Evolutionary conservation across 306 rosid species (phyloP).

Genomic region (Trifolium dubium): DNA sequence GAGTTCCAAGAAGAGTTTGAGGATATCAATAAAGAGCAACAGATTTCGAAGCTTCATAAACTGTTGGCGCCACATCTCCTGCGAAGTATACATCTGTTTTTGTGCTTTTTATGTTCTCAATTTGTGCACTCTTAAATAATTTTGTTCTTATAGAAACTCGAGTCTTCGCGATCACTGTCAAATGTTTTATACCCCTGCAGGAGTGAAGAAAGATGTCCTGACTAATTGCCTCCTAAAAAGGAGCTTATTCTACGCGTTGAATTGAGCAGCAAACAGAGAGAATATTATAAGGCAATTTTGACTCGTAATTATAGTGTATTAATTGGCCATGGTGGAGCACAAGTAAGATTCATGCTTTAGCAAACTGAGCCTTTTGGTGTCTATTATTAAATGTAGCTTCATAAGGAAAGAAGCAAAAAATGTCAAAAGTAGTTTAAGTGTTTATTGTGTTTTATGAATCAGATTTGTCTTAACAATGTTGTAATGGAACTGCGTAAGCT

Average conservation of each 20-base stretch:
- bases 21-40: slow-evolving; percentile 98
- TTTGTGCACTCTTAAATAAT: too few species aligned
- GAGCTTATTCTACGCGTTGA: slow-evolving; percentile 95
- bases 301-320: slow-evolving; percentile 93
- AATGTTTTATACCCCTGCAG: slow-evolving; percentile 55
- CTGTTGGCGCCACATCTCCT: slow-evolving; percentile 97
- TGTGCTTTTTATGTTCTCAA: too few species aligned
- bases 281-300: slow-evolving; percentile 94
- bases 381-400: slow-evolving; percentile 27
- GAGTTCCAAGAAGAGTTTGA: slow-evolving; percentile 97
- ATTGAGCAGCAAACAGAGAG: slow-evolving; percentile 85
- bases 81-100: slow-evolving; percentile 78
- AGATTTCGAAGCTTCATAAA: slow-evolving; percentile 88
- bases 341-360: slow-evolving; percentile 57
- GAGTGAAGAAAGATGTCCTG: slow-evolving; percentile 98
- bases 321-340: slow-evolving; percentile 93
- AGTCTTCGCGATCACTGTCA: too few species aligned
- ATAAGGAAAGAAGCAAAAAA: slow-evolving; percentile 19
- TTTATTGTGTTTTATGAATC: slow-evolving; percentile 46
- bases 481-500: slow-evolving; percentile 98
- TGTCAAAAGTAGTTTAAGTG: slow-evolving; percentile 17
- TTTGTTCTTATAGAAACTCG: too few species aligned
- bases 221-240: slow-evolving; percentile 94
- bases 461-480: slow-evolving; percentile 95
- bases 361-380: slow-evolving; percentile 31